These are phyloP conservation scores for Geranomyces variabilis DNA, from an alignment of 192 early-diverging fungal species.

Conservation along the genomic window DNA sequence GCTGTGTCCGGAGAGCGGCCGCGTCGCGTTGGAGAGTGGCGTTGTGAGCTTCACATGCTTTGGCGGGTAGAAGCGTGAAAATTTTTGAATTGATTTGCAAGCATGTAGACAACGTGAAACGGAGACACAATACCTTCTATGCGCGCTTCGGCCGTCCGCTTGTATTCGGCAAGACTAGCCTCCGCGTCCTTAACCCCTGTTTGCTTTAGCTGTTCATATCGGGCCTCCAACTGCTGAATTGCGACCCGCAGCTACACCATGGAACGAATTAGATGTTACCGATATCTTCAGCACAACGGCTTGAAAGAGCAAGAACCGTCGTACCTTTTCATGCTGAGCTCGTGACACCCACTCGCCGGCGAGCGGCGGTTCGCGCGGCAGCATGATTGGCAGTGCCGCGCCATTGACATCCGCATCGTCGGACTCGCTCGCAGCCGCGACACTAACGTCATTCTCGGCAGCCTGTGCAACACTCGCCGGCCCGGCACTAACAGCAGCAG, in stretches of 20 bases:
- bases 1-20: slow-evolving; percentile 4
- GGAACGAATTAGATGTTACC: too few relatives aligned
- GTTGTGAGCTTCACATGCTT: slow-evolving; percentile 22
- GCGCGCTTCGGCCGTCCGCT: slow-evolving; percentile 10
- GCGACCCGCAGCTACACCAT: slow-evolving; percentile 3
- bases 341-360: not conserved
- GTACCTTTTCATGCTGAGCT: not conserved
- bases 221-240: slow-evolving; percentile 17
- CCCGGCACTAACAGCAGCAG: too few relatives aligned
- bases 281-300: too few relatives aligned
- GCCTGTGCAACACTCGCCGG: too few relatives aligned
- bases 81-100: not conserved
- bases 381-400: too few relatives aligned
- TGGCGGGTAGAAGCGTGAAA: not conserved
- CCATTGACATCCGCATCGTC: too few relatives aligned
- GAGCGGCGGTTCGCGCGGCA: not conserved
- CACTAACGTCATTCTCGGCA: too few relatives aligned
- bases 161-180: slow-evolving; percentile 2
- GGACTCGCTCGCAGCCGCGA: too few relatives aligned
- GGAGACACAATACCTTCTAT: slow-evolving; percentile 13
- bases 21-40: slow-evolving; percentile 11
- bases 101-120: too few relatives aligned
- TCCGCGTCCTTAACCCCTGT: slow-evolving; percentile 18
- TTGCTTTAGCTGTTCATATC: slow-evolving; percentile 18
- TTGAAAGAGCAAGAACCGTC: not conserved